phyloP scores from a whole-genome alignment of 2,329 filamentous ascomycete species.

The Raffaelea arxii region DNA sequence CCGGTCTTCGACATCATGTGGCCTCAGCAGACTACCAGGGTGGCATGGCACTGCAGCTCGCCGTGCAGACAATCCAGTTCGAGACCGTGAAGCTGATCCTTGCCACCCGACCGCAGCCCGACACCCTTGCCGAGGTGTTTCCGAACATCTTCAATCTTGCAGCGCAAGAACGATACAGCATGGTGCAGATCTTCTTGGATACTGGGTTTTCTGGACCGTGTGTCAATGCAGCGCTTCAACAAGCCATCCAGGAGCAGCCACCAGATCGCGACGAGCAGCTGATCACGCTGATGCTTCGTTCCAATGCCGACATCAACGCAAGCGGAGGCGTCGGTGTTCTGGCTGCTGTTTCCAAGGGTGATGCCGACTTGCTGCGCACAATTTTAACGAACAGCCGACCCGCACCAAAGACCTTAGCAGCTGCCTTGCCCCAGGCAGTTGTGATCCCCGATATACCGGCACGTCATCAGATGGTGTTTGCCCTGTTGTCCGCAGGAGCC shows the following conservation, averaged over 20 bases:
- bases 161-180: conserved; percentile 31
- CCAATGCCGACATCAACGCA: conserved; percentile 45
- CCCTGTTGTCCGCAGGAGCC: conserved; percentile 37
- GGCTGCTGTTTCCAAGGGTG: conserved; percentile 36
- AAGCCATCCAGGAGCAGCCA: conserved; percentile 39
- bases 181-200: conserved; percentile 40
- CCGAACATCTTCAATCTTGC: conserved; percentile 35
- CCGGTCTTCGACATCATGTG: conserved; percentile 32
- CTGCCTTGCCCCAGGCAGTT: conserved; percentile 39
- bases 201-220: conserved; percentile 35
- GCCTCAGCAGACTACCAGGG: conserved; percentile 44
- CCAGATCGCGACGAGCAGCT: conserved; percentile 39
- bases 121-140: conserved; percentile 39
- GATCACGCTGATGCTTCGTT: conserved; percentile 40
- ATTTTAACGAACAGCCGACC: conserved; percentile 36
- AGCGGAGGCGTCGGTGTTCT: conserved; percentile 39
- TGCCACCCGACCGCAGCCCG: conserved; percentile 31
- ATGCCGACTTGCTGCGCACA: conserved; percentile 33
- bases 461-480: conserved; percentile 35
- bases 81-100: conserved; percentile 37
- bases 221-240: conserved; percentile 40
- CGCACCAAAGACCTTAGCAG: conserved; percentile 31
- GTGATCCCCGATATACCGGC: conserved; percentile 28
- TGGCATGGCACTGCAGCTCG: conserved; percentile 39
- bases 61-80: conserved; percentile 34